phyloP scores from a whole-genome alignment of 1,139 yeast genomes.

The Komagataea norvegica region DNA sequence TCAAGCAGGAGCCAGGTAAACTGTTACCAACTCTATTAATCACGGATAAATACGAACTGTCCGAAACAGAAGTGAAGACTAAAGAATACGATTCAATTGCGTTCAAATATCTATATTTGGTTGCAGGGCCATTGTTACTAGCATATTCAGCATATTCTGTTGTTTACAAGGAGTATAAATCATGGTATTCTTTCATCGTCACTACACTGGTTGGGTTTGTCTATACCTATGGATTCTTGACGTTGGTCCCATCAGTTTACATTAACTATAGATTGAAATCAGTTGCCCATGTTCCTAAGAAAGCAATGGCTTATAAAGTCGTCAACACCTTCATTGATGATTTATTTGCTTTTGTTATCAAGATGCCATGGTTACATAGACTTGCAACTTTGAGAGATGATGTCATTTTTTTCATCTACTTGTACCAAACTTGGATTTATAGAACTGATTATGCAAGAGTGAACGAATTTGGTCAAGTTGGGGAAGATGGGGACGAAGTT shows the following conservation, averaged over 20 bases:
- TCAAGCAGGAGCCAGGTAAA: constrained; percentile 18
- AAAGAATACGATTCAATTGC: constrained; percentile 39
- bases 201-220: constrained; percentile 38
- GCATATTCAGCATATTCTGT: constrained; percentile 36
- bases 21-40: constrained; percentile 23
- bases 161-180: constrained; percentile 35
- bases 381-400: constrained; percentile 38
- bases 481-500: constrained; percentile 29
- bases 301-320: constrained; percentile 38
- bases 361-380: constrained; percentile 37
- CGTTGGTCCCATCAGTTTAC: constrained; percentile 36
- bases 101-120: constrained; percentile 34
- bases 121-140: constrained; percentile 33
- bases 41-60: constrained; percentile 32
- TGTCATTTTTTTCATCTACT: constrained; percentile 34
- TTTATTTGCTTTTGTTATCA: constrained; percentile 37
- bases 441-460: constrained; percentile 35
- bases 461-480: constrained; percentile 38
- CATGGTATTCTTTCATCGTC: constrained; percentile 39
- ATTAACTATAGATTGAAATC: constrained; percentile 38
- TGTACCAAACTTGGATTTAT: constrained; percentile 38
- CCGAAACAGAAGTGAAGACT: constrained; percentile 36
- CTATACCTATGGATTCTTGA: constrained; percentile 38
- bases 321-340: constrained; percentile 39
- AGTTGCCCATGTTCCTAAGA: constrained; percentile 38